Conservation (phyloP, 805 yeast species). For the Candida palmyrensis region DNA sequence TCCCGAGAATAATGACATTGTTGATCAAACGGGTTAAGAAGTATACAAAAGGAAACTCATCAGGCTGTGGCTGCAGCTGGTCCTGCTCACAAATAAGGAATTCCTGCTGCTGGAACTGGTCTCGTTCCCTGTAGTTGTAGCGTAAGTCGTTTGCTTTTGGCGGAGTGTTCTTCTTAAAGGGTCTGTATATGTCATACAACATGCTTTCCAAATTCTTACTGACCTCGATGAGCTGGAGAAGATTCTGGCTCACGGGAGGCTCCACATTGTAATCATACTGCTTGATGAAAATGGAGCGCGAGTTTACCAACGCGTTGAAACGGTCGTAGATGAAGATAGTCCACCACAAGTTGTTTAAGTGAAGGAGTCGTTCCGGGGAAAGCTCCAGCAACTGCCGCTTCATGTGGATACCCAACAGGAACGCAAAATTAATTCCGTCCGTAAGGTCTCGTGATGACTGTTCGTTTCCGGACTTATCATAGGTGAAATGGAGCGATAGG, state of each 20-base stretch:
- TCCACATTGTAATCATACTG: conserved; percentile 30
- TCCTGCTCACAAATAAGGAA: conserved; percentile 21
- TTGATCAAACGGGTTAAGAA: conserved; percentile 23
- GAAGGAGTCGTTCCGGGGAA: conserved; percentile 8
- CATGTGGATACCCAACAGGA: conserved; percentile 22
- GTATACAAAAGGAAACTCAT: conserved; percentile 13
- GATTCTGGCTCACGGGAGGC: conserved; percentile 19
- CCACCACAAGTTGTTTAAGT: conserved; percentile 30
- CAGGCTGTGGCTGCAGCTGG: conserved; percentile 2
- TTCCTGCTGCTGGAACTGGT: conserved; percentile 21
- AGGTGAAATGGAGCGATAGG: conserved; percentile 20
- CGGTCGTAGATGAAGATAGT: conserved; percentile 27
- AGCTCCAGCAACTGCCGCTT: conserved; percentile 10
- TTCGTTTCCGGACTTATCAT: conserved; percentile 24
- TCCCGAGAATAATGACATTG: conserved; percentile 19
- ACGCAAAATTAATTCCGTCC: conserved; percentile 22
- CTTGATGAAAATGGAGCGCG: conserved; percentile 22
- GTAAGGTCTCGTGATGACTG: conserved; percentile 25
- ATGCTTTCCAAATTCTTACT: conserved; percentile 21
- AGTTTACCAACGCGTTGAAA: conserved; percentile 23
- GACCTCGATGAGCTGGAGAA: conserved; percentile 22
- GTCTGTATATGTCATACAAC: conserved; percentile 18
- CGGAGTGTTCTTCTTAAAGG: conserved; percentile 14
- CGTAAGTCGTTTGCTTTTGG: conserved; percentile 8
- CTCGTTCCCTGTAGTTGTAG: conserved; percentile 15